Evolutionary conservation across 2,329 filamentous ascomycete genomes (phyloP), one percentile per base, ranked within the genome.

Genomic region (Apiospora marii): DNA sequence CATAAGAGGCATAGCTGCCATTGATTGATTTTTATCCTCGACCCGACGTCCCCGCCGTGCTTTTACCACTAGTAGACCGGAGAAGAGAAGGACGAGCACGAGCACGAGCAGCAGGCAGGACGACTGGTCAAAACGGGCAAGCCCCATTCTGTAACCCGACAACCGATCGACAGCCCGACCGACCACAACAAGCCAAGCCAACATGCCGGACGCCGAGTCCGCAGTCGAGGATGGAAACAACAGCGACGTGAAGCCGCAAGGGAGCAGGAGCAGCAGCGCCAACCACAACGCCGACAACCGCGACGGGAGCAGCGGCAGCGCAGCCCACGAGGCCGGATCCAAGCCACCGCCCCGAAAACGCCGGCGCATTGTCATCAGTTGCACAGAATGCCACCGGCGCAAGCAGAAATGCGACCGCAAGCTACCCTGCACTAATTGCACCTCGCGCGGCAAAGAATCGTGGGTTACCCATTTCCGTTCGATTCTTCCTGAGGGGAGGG

Each of bases 361-460:
- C 75, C 86, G 88, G 77, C 85, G 90, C 51, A 84, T 89, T 58
- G 88, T 91, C 64, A 89, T 92, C 72, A 91, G 89, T 10, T 92
- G 90, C 76, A 89, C 87, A 14, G 90, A 92, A 78, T 92, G 90
- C 75, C 90, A 92, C 80, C 84, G 90, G 74, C 85, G 90, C 73
- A 92, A 92, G 78, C 89, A 91, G 78, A 90, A 90, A 86, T 92
- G 90, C 79, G 89, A 92, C 78, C 86, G 90, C 73, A 85, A 87
- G 73, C 83, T 87, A 73, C 90, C 90, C 2, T 91, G 90, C 79
- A 85, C 86, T 67, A 91, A 91, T 78, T 92, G 90, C 80, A 83
- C 86, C 44, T 85, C 87, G 70, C 85, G 90, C 70, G 88, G 87
- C 76, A 91, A 89, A 78, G 84, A 87, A 74, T 81, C 84, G 2